A percentile compares a stretch with the other conserved stretches of the same genome.
Evolutionary conservation across 2,329 filamentous ascomycete genomes (phyloP).

Genomic region (Ploettnerulaceae sp.): DNA sequence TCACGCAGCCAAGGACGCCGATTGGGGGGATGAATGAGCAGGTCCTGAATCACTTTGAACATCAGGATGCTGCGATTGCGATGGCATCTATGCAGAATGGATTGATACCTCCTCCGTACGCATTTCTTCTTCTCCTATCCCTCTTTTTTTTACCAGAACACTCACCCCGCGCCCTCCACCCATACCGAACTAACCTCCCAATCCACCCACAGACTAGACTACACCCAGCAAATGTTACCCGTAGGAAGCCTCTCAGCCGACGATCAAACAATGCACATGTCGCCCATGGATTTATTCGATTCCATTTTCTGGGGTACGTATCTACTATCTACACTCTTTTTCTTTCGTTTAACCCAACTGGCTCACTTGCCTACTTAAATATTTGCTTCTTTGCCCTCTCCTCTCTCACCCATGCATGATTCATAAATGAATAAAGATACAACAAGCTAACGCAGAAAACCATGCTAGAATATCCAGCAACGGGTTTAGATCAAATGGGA

Average conservation of each 20-base stretch:
- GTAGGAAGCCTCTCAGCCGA: slow-evolving; percentile 44
- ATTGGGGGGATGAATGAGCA: slow-evolving; percentile 14
- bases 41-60: slow-evolving; percentile 32
- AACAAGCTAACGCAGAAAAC: not conserved
- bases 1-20: slow-evolving; percentile 12
- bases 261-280: slow-evolving; percentile 56
- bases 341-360: not conserved
- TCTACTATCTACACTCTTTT: not conserved
- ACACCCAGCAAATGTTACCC: slow-evolving; percentile 36
- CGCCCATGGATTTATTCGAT: slow-evolving; percentile 63
- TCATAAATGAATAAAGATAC: not conserved
- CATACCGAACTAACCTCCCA: too few species aligned
- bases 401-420: not conserved
- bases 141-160: too few species aligned
- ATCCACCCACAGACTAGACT: slow-evolving; percentile 36
- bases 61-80: slow-evolving; percentile 54
- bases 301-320: slow-evolving; percentile 63
- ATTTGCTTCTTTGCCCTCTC: not conserved
- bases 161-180: too few species aligned
- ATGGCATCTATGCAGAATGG: slow-evolving; percentile 64
- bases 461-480: slow-evolving; percentile 20
- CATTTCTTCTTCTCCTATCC: not conserved
- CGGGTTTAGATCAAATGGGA: slow-evolving; percentile 17
- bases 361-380: too few species aligned
- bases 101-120: slow-evolving; percentile 33